A percentile compares a stretch with the other conserved stretches of the same genome.
phyloP scores from a whole-genome alignment of 768 basidiomycete species.

The Hemileccinum rubropunctum region DNA sequence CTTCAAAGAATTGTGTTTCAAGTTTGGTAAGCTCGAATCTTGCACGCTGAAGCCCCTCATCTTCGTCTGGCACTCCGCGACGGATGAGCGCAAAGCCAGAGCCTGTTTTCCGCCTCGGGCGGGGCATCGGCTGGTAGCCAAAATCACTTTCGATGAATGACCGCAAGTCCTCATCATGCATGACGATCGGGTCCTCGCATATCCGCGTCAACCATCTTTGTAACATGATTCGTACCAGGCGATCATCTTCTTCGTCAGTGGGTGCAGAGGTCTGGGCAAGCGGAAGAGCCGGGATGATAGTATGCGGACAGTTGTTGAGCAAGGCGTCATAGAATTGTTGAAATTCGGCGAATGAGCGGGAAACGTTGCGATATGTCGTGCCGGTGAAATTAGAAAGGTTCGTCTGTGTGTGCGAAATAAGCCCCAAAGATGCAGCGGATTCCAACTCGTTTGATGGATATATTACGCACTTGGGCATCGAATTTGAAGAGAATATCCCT shows the following conservation, averaged over 20 bases:
- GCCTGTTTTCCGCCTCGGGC: constrained; percentile 66
- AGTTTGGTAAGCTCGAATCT: constrained; percentile 90
- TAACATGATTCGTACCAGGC: constrained; percentile 90
- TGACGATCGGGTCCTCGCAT: constrained; percentile 86
- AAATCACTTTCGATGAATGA: constrained; percentile 98
- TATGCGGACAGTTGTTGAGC: constrained; percentile 89
- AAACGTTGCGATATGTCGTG: constrained; percentile 88
- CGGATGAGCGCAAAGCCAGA: constrained; percentile 76
- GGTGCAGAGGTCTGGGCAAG: constrained; percentile 96
- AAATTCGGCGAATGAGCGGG: constrained; percentile 93
- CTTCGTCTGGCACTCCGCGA: constrained; percentile 87
- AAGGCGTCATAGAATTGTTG: constrained; percentile 91
- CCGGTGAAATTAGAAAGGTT: constrained; percentile 91
- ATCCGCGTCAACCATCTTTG: constrained; percentile 94
- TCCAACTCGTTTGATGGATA: neutral
- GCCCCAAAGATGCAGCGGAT: neutral
- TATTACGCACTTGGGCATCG: constrained; percentile 77
- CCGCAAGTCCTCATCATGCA: constrained; percentile 89
- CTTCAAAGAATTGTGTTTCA: constrained; percentile 89
- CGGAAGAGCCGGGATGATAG: constrained; percentile 93
- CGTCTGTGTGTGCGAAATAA: constrained; percentile 51
- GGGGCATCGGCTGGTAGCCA: constrained; percentile 86
- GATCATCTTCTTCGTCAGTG: constrained; percentile 97
- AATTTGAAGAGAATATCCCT: constrained; percentile 92
- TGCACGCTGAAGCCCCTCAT: constrained; percentile 87